phyloP scores from a whole-genome alignment of 805 yeast genomes.

The Kazachstania viticola region DNA sequence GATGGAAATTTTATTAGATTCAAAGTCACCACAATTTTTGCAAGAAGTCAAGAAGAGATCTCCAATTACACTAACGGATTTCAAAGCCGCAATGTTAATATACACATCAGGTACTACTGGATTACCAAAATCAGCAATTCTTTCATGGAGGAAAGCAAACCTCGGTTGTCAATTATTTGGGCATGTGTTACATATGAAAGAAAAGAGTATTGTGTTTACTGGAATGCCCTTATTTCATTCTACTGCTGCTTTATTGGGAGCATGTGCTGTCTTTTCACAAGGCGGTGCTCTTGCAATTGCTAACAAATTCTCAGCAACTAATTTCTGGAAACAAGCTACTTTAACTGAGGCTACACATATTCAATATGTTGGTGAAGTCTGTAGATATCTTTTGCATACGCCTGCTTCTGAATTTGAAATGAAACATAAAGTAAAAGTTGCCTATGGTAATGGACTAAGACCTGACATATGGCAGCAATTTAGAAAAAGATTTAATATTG shows the following conservation, averaged over 20 bases:
- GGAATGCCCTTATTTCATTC: constrained; percentile 96
- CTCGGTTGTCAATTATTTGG: constrained; percentile 66
- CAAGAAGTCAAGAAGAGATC: constrained; percentile 48
- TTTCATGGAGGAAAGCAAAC: constrained; percentile 79
- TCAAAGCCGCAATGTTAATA: constrained; percentile 57
- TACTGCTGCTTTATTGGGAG: constrained; percentile 82
- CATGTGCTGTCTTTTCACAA: constrained; percentile 49
- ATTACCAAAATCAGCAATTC: constrained; percentile 83
- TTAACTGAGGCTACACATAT: constrained; percentile 62
- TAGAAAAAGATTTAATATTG: constrained; percentile 63
- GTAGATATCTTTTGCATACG: constrained; percentile 68
- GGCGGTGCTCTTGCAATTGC: constrained; percentile 75
- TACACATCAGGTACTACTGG: constrained; percentile 95
- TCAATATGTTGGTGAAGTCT: constrained; percentile 92
- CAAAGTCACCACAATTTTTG: constrained; percentile 38
- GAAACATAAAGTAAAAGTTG: constrained; percentile 49
- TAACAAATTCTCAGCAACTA: constrained; percentile 68
- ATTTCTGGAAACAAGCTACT: constrained; percentile 84
- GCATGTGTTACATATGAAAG: constrained; percentile 47
- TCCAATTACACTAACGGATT: constrained; percentile 39
- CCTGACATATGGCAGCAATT: constrained; percentile 80
- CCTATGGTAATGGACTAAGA: constrained; percentile 86
- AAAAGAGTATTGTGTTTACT: constrained; percentile 54
- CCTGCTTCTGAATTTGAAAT: constrained; percentile 55
- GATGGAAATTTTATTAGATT: constrained; percentile 29